Percentiles rank a stretch among this genome's conserved stretches.
phyloP scores from a whole-genome alignment of 2,329 filamentous ascomycete species.

The Tolypocladium ophioglossoides region DNA sequence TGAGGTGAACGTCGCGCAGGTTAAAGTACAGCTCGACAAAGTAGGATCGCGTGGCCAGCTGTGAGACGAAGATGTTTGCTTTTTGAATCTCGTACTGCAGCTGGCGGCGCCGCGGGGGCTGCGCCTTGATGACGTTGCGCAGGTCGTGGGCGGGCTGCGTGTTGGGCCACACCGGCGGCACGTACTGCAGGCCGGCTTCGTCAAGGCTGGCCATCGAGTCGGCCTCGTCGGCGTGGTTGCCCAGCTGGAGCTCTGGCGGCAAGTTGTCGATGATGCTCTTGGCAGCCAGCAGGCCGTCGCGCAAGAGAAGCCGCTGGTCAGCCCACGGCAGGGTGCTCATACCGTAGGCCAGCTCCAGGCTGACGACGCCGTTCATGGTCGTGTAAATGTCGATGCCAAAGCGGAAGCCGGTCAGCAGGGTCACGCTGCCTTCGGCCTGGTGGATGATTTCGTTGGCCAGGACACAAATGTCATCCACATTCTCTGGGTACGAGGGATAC shows the following conservation, averaged over 20 bases:
- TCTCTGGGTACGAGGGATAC: slow-evolving; percentile 69
- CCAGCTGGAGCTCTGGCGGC: slow-evolving; percentile 56
- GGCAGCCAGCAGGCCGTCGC: slow-evolving; percentile 58
- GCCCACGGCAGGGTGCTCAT: slow-evolving; percentile 68
- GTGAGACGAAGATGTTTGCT: slow-evolving; percentile 76
- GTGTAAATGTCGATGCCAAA: slow-evolving; percentile 67
- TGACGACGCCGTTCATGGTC: slow-evolving; percentile 68
- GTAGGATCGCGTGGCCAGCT: slow-evolving; percentile 71
- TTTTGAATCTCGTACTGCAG: slow-evolving; percentile 85
- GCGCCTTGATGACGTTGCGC: slow-evolving; percentile 35
- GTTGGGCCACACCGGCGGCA: slow-evolving; percentile 37
- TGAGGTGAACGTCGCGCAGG: slow-evolving; percentile 55
- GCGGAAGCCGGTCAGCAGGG: slow-evolving; percentile 71
- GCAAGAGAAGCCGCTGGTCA: slow-evolving; percentile 63
- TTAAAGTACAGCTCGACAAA: slow-evolving; percentile 81
- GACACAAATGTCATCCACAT: slow-evolving; percentile 78
- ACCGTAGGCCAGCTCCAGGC: slow-evolving; percentile 75
- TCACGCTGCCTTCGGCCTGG: slow-evolving; percentile 58
- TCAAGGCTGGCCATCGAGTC: slow-evolving; percentile 29
- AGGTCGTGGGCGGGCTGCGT: slow-evolving; percentile 38
- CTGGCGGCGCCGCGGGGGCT: slow-evolving; percentile 40
- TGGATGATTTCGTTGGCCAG: slow-evolving; percentile 57
- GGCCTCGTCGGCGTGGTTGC: slow-evolving; percentile 25
- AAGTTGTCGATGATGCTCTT: slow-evolving; percentile 59
- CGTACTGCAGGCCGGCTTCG: slow-evolving; percentile 39